Evolutionary conservation across 2,329 filamentous ascomycete genomes (phyloP).

Genomic region (Cryphonectria carpinicola): DNA sequence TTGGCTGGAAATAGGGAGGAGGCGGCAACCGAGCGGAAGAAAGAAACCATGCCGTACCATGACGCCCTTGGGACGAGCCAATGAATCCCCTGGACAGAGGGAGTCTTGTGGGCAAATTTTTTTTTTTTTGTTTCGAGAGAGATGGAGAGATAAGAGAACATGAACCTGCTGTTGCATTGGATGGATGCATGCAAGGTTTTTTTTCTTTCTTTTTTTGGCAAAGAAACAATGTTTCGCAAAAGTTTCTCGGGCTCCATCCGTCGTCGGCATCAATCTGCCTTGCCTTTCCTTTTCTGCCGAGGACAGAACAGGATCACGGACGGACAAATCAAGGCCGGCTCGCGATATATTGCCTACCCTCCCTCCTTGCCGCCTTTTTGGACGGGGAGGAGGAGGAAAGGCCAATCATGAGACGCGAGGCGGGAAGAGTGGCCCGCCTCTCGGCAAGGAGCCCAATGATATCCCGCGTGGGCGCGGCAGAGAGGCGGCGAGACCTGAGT

Average conservation of each 20-base stretch:
- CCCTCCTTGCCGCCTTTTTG: not conserved
- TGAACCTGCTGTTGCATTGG: not conserved
- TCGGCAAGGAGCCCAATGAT: slow-evolving; percentile 12
- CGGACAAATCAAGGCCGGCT: not conserved
- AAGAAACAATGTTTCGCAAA: not conserved
- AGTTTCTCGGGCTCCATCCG: not conserved
- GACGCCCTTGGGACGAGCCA: not conserved
- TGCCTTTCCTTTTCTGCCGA: not conserved
- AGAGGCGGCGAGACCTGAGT: not conserved
- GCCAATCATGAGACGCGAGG: not conserved
- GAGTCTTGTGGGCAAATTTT: not conserved
- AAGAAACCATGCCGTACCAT: not conserved
- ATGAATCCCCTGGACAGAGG: not conserved
- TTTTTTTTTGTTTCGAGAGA: no score
- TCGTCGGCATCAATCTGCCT: not conserved
- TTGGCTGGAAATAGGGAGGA: not conserved
- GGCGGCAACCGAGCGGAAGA: not conserved
- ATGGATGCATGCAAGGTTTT: not conserved
- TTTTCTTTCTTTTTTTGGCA: not conserved
- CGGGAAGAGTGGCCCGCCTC: not conserved
- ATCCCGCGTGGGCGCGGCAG: not conserved
- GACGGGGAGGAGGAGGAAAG: not conserved
- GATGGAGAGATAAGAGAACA: not conserved
- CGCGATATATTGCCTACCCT: not conserved
- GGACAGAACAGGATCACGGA: not conserved